Evolutionary conservation across 805 yeast genomes (phyloP), one percentile per base, ranked within the genome.

Genomic region (Lipomyces sp.): DNA sequence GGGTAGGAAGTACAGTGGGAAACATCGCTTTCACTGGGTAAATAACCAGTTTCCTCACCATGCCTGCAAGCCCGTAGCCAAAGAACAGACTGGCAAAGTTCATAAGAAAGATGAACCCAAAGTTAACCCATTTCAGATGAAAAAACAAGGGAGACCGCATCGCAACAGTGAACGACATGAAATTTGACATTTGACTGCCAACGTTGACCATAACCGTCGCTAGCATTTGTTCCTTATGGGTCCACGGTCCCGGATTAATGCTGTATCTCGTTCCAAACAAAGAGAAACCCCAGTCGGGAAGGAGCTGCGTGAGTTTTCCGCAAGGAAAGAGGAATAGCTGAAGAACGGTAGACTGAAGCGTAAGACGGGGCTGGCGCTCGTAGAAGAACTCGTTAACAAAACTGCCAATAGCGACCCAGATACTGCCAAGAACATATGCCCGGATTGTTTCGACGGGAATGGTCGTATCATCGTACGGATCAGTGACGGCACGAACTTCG

Each of bases 31-130:
- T 61, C 11, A 66, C 65, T 1, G 80, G 79, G 55, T 74, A 76
- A 13, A 81, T 73, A 3, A 74, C 73, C 31, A 82, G 76, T 51
- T 77, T 75, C 61, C 84, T 73, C 74, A 81, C 73, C 23, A 82
- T 61, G 40, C 84, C 83, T 4, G 87, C 85, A 62, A 83, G 75
- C 1, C 84, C 82, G 61, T 80, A 77, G 18, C 88, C 88, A 55
- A 83, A 66, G 55, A 78, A 79, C 61, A 81, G 82, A 2, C 85
- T 73, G 2, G 83, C 73, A 3, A 81, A 57, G 1, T 77, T 67
- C 35, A 83, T 68, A 26, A 79, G 58, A 14, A 81, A 58, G 64
- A 79, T 82, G 64, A 74, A 83, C 0, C 80, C 77, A 63, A 76
- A 72, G 13, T 57, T 51, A 19, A 40, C 43, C 46, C 49, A 49